These are phyloP conservation scores for Rhododendron ovatum DNA, from an alignment of 148 eudicot genomes.

Conservation along the genomic window DNA sequence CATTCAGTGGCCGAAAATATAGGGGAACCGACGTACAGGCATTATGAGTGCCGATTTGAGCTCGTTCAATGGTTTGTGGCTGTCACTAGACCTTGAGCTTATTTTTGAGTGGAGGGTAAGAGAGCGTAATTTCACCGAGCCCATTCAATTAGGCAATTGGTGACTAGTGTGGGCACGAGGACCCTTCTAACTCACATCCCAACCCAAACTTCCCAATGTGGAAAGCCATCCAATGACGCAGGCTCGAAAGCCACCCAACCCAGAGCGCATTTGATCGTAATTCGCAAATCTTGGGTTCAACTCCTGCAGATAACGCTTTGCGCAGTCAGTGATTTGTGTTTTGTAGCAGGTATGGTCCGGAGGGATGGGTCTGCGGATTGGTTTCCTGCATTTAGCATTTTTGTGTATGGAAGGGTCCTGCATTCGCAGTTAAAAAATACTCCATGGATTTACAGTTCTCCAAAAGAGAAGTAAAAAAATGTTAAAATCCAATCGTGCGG, in stretches of 20 bases:
- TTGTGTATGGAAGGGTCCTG: no score
- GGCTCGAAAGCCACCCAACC: no score
- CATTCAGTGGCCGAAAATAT: neutral
- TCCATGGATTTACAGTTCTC: neutral
- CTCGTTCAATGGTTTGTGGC: neutral
- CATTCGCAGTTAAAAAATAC: no score
- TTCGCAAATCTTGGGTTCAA: neutral
- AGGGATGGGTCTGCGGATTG: neutral
- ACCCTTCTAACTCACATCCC: no score
- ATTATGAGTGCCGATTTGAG: neutral
- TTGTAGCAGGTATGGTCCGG: neutral
- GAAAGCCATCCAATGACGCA: no score
- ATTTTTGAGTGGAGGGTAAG: no score
- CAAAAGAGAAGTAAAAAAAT: neutral
- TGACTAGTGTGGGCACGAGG: no score
- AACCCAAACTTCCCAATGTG: no score
- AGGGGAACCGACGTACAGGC: neutral
- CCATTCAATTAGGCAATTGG: neutral
- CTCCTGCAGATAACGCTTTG: neutral
- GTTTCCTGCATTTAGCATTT: neutral
- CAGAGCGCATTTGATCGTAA: no score
- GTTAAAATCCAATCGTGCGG: neutral
- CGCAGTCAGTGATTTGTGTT: neutral
- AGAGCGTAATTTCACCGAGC: no score
- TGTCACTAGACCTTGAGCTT: neutral